Evolutionary conservation across 1,284 basidiomycete species (phyloP).

Genomic region (Boletus semigastroideus): DNA sequence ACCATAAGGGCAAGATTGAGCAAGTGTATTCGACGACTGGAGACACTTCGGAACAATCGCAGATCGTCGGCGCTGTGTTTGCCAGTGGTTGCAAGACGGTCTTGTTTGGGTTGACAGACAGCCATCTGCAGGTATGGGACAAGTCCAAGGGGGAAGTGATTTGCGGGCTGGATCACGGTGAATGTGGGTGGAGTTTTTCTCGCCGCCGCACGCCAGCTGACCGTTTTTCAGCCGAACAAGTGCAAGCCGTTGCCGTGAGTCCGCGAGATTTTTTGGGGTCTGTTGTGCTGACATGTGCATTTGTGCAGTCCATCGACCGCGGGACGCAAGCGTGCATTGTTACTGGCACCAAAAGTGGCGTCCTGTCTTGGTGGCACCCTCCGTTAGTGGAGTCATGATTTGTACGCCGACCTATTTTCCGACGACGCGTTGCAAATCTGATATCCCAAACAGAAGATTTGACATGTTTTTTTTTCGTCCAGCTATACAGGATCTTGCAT

Average conservation of each 20-base stretch:
- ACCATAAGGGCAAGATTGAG: conserved; percentile 50
- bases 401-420: conserved; percentile 6
- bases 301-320: conserved; percentile 47
- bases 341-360: conserved; percentile 55
- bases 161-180: conserved; percentile 56
- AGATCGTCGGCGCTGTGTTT: conserved; percentile 50
- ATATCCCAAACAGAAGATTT: conserved; percentile 1
- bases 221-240: conserved; percentile 43
- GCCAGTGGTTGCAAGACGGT: conserved; percentile 49
- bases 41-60: conserved; percentile 33
- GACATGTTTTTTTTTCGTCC: conserved; percentile 9
- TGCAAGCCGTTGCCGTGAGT: conserved; percentile 58
- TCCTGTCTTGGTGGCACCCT: conserved; percentile 57
- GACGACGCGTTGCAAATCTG: not conserved
- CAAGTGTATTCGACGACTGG: conserved; percentile 47
- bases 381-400: conserved; percentile 34
- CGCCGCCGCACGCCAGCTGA: conserved; percentile 11
- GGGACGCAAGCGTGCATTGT: conserved; percentile 44
- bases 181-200: conserved; percentile 41
- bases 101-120: conserved; percentile 52
- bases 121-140: conserved; percentile 61
- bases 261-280: not conserved
- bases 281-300: conserved; percentile 2
- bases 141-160: conserved; percentile 47
- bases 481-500: conserved; percentile 33